These are phyloP conservation scores for Penicillium lividum DNA, from an alignment of 495 filamentous ascomycete genomes.

Conservation along the genomic window DNA sequence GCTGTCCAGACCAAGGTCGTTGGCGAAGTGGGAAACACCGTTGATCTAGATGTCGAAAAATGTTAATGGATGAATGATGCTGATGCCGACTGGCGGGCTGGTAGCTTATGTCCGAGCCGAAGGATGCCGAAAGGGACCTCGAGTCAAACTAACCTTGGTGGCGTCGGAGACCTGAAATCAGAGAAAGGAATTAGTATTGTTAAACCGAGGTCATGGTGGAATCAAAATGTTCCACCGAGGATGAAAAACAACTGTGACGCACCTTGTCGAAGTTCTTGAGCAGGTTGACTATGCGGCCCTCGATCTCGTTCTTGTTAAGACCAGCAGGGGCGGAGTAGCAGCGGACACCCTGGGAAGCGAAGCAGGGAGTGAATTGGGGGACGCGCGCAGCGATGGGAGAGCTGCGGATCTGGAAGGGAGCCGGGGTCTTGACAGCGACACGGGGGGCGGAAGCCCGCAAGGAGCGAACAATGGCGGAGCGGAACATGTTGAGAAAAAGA, in stretches of 20 bases:
- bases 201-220: neutral
- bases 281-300: constrained; percentile 89
- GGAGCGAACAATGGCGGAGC: constrained; percentile 72
- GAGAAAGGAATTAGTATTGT: constrained; percentile 6
- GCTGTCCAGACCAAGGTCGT: constrained; percentile 94
- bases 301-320: constrained; percentile 78
- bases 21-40: constrained; percentile 81
- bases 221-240: neutral
- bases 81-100: constrained; percentile 4
- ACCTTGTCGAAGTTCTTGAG: constrained; percentile 98
- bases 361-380: constrained; percentile 49
- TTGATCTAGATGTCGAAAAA: constrained; percentile 61
- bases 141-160: constrained; percentile 61
- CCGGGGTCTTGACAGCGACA: constrained; percentile 52
- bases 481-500: constrained; percentile 71
- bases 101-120: constrained; percentile 10
- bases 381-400: constrained; percentile 51
- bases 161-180: constrained; percentile 67
- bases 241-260: constrained; percentile 33
- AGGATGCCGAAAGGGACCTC: constrained; percentile 18
- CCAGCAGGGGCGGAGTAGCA: constrained; percentile 83
- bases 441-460: constrained; percentile 60
- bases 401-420: constrained; percentile 56
- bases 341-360: constrained; percentile 62
- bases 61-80: constrained; percentile 21